Conservation (phyloP, 192 early-diverging fungal species). For the Backusella liffmaniae region DNA sequence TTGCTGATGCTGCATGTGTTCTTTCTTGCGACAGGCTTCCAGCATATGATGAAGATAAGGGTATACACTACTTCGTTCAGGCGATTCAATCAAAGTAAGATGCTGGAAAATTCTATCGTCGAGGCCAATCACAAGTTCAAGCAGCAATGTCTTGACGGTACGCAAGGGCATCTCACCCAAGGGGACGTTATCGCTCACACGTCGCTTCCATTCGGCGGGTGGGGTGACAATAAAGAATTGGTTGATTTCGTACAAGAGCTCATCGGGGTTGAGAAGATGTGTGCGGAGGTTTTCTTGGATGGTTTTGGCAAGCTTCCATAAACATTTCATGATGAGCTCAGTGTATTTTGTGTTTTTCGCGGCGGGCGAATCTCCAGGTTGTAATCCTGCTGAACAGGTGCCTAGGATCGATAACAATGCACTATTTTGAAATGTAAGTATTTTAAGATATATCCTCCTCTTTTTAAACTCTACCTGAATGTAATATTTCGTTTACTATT, state of each 20-base stretch:
- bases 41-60: constrained; percentile 64
- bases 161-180: constrained; percentile 92
- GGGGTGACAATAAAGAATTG: constrained; percentile 81
- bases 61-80: constrained; percentile 60
- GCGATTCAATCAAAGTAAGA: constrained; percentile 60
- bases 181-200: constrained; percentile 69
- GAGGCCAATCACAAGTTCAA: constrained; percentile 70
- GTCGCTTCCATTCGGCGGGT: constrained; percentile 83
- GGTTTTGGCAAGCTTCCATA: constrained; percentile 94
- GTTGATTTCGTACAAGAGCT: constrained; percentile 75
- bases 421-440: constrained; percentile 33
- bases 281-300: constrained; percentile 68
- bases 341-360: constrained; percentile 69
- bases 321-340: constrained; percentile 92
- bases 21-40: constrained; percentile 44
- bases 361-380: constrained; percentile 42
- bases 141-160: constrained; percentile 90
- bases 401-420: constrained; percentile 75
- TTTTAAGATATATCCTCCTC: background rate
- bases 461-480: constrained; percentile 53
- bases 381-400: constrained; percentile 52
- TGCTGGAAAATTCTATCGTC: constrained; percentile 62
- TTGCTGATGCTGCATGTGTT: constrained; percentile 19
- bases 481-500: constrained; percentile 77
- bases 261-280: constrained; percentile 59